Base-by-base conservation (phyloP, 1,284 basidiomycete genomes). In the Trichosporon coremiiforme region DNA sequence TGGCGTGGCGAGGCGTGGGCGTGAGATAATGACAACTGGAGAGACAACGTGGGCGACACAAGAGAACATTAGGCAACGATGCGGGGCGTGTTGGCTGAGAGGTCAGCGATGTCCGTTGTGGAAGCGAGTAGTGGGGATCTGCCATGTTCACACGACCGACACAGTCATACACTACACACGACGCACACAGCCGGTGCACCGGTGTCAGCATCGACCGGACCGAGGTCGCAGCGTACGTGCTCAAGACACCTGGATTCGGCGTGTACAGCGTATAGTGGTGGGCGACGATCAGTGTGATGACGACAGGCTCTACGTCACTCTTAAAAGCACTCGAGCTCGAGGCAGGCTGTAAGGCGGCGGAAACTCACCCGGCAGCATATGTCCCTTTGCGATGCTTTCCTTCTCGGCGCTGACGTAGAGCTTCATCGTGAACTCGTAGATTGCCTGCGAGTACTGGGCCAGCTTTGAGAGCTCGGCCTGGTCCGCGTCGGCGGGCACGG, bases 341-440 rank as follows among this genome's bases (percentile, higher is more conserved):
- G n/a, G n/a, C 36, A 12, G 36, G 36, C 8, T 10, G 2, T 38
- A 38, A 38, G 36, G 36, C 36, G 36, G 36, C 36, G 36, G 36
- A 7, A 38, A 60, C 57, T 60, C 57, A 60, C 57, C 57, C 20
- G 57, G 57, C 57, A 60, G 29, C 13, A 15, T 60, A 33, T 60
- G 57, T 31, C 57, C 57, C 57, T 60, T 60, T 1, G 57, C 57
- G 13, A 60, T 29, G 29, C 29, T 33, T 15, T 60, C 57, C 57
- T 35, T 60, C 57, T 60, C 29, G 8, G 57, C 57, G 31, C 57
- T 13, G 15, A 33, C 31, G 38, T 68, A 68, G n/a, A 62, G 62
- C 45, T 12, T 22, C 41, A 68, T 45, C 20, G 66, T 68, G 62
- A 64, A 68, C n/a, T 45, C 66, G 22, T 64, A 68, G 20, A 68